phyloP scores from a whole-genome alignment of 169 alveolate species.

The Theileria equi region DNA sequence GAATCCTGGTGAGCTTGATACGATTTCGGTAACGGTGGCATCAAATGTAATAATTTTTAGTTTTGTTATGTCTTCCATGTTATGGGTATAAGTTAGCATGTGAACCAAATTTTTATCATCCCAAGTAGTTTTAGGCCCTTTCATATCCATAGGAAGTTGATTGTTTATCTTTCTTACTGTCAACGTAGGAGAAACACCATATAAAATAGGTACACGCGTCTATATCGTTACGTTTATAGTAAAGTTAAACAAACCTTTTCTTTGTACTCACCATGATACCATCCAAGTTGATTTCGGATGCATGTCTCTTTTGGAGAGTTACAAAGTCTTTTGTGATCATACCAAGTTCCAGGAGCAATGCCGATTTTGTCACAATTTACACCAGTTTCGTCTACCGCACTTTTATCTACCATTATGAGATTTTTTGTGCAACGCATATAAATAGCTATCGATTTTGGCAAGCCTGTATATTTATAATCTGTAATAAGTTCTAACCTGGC shows the following conservation, averaged over 20 bases:
- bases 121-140: conserved; percentile 24
- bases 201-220: conserved; percentile 45
- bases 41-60: conserved; percentile 37
- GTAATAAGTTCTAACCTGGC: neutral
- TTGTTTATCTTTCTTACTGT: neutral
- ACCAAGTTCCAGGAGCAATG: conserved; percentile 36
- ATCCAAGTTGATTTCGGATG: conserved; percentile 41
- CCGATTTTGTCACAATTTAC: conserved; percentile 54
- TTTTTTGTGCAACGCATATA: conserved; percentile 40
- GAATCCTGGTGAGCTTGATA: conserved; percentile 51
- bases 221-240: neutral
- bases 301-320: conserved; percentile 18
- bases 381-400: conserved; percentile 52
- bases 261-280: conserved; percentile 35
- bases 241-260: conserved; percentile 8
- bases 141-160: neutral
- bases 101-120: conserved; percentile 18
- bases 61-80: conserved; percentile 23
- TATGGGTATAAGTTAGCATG: conserved; percentile 16
- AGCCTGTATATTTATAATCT: neutral
- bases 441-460: no score
- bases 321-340: conserved; percentile 31
- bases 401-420: conserved; percentile 26
- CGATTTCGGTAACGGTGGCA: conserved; percentile 43
- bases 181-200: conserved; percentile 46